A percentile compares a stretch with the other conserved stretches of the same genome.
These are phyloP conservation scores for Platismatia glauca DNA, from an alignment of 495 filamentous ascomycete species.

Conservation along the genomic window DNA sequence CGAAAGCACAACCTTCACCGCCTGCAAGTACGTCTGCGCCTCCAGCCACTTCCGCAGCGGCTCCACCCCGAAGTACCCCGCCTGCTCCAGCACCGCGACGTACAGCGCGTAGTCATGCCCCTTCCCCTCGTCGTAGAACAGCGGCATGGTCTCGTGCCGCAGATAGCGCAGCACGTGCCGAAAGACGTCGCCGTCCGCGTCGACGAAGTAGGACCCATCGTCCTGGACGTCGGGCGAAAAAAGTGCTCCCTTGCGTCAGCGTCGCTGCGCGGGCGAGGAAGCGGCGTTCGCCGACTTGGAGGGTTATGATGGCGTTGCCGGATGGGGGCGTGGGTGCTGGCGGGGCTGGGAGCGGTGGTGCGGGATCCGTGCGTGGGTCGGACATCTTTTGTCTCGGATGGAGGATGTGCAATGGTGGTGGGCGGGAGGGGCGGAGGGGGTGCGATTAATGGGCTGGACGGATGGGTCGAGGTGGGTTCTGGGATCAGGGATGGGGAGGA, in stretches of 20 bases:
- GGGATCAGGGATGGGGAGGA: background rate
- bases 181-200: constrained; percentile 34
- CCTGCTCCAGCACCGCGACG: constrained; percentile 27
- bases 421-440: background rate
- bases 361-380: background rate
- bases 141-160: constrained; percentile 29
- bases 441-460: background rate
- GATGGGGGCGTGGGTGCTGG: background rate
- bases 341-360: background rate
- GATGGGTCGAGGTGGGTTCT: background rate
- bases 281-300: background rate
- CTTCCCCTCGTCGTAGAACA: constrained; percentile 31
- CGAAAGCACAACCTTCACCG: constrained; percentile 11
- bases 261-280: background rate
- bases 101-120: constrained; percentile 33
- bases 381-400: background rate
- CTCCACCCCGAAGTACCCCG: constrained; percentile 30
- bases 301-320: background rate
- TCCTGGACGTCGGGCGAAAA: constrained; percentile 6
- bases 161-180: constrained; percentile 35
- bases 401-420: background rate
- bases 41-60: constrained; percentile 27
- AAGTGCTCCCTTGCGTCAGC: background rate
- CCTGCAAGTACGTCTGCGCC: constrained; percentile 23
- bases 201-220: constrained; percentile 36